phyloP scores from a whole-genome alignment of 23 red algal species.

The Gracilaria vermiculophylla region DNA sequence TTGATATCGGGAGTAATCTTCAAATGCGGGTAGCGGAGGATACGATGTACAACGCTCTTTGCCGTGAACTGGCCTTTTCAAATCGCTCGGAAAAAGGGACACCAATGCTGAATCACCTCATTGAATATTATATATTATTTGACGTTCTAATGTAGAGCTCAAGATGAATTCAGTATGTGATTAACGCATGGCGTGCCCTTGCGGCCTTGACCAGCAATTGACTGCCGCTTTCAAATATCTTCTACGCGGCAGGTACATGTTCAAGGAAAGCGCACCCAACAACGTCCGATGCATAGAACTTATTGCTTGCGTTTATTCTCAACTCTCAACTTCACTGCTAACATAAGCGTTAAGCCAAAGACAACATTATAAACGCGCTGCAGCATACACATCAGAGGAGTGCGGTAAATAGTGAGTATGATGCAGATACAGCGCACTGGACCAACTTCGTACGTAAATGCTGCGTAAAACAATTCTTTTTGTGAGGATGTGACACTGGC shows the following conservation, averaged over 20 bases:
- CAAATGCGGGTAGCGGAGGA: too few relatives aligned
- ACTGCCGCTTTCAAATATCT: not conserved
- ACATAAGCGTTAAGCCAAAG: not conserved
- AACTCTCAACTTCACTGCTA: not conserved
- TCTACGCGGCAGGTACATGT: not conserved
- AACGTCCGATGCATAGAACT: constrained; percentile 4
- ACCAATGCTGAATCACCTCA: too few relatives aligned
- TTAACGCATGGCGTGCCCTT: too few relatives aligned
- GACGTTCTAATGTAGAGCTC: too few relatives aligned
- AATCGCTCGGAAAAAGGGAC: too few relatives aligned
- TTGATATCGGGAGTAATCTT: too few relatives aligned
- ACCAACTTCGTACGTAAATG: not conserved
- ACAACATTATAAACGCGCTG: constrained; percentile 9
- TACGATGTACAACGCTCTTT: too few relatives aligned
- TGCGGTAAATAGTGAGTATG: not conserved
- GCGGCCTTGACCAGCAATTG: too few relatives aligned
- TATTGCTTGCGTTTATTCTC: constrained; percentile 35
- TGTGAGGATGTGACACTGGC: not conserved
- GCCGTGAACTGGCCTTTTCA: too few relatives aligned
- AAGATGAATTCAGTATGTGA: too few relatives aligned
- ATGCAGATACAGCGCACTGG: not conserved
- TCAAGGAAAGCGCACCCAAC: constrained; percentile 1
- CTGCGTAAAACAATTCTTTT: not conserved
- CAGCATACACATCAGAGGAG: constrained; percentile 11
- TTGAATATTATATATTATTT: too few relatives aligned